Conservation (phyloP, 2,329 filamentous ascomycete genomes). For the Lanzia echinophila region DNA sequence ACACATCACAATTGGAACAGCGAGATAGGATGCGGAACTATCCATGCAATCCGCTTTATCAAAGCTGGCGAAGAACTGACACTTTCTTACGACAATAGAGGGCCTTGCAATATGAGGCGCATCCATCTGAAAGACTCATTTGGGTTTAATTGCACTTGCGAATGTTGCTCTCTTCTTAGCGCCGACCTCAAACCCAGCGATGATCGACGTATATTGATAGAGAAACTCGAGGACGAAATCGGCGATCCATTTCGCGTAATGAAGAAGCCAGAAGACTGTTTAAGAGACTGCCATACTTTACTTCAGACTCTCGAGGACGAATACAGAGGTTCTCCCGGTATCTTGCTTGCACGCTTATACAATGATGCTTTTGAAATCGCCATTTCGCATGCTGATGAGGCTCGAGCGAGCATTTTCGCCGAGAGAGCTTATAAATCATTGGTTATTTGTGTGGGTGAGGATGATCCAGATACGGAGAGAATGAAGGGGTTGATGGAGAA, state of each 20-base stretch:
- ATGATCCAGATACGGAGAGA: slow-evolving; percentile 29
- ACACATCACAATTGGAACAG: slow-evolving; percentile 19
- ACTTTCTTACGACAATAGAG: slow-evolving; percentile 15
- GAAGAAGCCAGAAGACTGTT: slow-evolving; percentile 20
- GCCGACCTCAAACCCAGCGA: slow-evolving; percentile 28
- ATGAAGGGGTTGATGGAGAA: slow-evolving; percentile 10
- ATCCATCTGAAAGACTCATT: slow-evolving; percentile 28
- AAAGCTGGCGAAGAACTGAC: slow-evolving; percentile 21
- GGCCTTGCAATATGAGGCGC: background rate
- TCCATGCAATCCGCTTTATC: slow-evolving; percentile 17
- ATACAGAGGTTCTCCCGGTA: slow-evolving; percentile 6
- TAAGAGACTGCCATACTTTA: slow-evolving; percentile 27
- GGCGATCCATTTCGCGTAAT: slow-evolving; percentile 23
- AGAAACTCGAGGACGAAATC: slow-evolving; percentile 29
- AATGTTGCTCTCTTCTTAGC: slow-evolving; percentile 21
- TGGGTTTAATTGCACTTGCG: slow-evolving; percentile 30
- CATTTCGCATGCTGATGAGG: slow-evolving; percentile 36
- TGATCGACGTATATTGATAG: slow-evolving; percentile 25
- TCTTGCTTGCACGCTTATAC: slow-evolving; percentile 25
- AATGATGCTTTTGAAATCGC: slow-evolving; percentile 38
- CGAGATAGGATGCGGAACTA: slow-evolving; percentile 11
- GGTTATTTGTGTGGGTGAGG: slow-evolving; percentile 33
- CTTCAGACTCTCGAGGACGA: slow-evolving; percentile 24
- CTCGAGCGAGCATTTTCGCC: slow-evolving; percentile 37
- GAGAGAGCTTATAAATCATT: slow-evolving; percentile 31